Evolutionary conservation across 192 early-diverging fungal genomes (phyloP).

Genomic region (Rhizoclosmatium globosum): DNA sequence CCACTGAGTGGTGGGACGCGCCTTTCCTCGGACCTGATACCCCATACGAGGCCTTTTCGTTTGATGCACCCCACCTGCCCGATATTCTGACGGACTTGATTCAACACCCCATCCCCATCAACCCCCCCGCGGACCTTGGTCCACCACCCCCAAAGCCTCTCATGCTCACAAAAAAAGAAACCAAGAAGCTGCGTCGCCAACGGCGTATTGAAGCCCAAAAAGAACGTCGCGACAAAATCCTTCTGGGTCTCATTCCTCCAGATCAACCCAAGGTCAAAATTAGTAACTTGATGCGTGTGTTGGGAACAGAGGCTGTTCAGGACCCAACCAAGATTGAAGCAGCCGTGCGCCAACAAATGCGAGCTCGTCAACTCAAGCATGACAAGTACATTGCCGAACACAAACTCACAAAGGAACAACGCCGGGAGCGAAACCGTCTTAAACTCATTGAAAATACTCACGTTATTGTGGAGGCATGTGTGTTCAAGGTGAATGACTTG

Average conservation of each 20-base stretch:
- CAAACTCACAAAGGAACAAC: conserved; percentile 89
- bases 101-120: conserved; percentile 87
- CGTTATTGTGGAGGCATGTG: conserved; percentile 77
- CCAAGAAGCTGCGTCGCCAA: conserved; percentile 93
- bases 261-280: conserved; percentile 93
- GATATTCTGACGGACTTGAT: conserved; percentile 75
- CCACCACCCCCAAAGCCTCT: conserved; percentile 68
- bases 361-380: conserved; percentile 79
- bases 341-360: conserved; percentile 87
- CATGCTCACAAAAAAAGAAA: conserved; percentile 88
- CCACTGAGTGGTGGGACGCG: conserved; percentile 98
- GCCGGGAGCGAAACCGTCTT: conserved; percentile 73
- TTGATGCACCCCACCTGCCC: conserved; percentile 47
- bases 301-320: conserved; percentile 93
- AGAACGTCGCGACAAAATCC: conserved; percentile 95
- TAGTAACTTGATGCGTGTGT: conserved; percentile 92
- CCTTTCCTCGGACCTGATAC: conserved; percentile 74
- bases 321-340: conserved; percentile 96
- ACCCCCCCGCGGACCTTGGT: conserved; percentile 74
- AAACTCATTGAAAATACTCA: conserved; percentile 80
- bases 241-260: conserved; percentile 89
- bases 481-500: conserved; percentile 86
- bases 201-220: conserved; percentile 81
- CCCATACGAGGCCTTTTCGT: conserved; percentile 70
- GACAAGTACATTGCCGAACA: conserved; percentile 82